Evolutionary conservation across 2,329 filamentous ascomycete genomes (phyloP), one percentile per base, ranked within the genome.

Genomic region (Penicillium capsulatum): DNA sequence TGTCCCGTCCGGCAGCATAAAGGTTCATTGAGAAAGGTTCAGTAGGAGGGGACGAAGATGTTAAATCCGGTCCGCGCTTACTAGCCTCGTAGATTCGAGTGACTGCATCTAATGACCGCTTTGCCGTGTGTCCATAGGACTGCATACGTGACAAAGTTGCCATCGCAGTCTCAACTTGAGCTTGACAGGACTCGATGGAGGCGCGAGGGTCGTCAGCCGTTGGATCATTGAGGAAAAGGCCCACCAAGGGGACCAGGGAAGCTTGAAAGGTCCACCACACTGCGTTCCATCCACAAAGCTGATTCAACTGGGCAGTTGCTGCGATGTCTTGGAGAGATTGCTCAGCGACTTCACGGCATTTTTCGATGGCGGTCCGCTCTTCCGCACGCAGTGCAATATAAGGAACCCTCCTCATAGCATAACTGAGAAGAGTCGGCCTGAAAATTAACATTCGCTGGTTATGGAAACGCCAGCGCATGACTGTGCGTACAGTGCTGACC

Each of bases 221-320:
- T 16, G 49, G 51, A 39, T 66, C 63, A 13, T 61, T 60, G 24
- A 66, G 58, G 60, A 88, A 87, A 9, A 90, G 71, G 15, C 79
- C 83, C 8, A 91, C 76, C 1, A 91, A 74, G 0, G 85, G 85
- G 7, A 90, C 80, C 81, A 90, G 86, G 47, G 79, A 80, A 0
- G 85, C 84, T 61, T 90, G 85, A 65, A 87, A 90, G 43, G 86
- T 75, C 64, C 88, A 83, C 84, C 84, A 89, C 2, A 86, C 84
- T 0, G 82, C 85, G 59, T 87, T 86, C 85, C 84, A 90, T 7
- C 84, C 84, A 0, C 79, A 80, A 67, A 90, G 85, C 57, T 88
- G 79, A 57, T 86, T 85, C 31, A 80, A 76, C 31, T 77, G 77
- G 68, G 83, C 87, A 47, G 84, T 83, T 15, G 73, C 70, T 8